Conservation (phyloP, 1,284 basidiomycete genomes). For the Apiotrichum laibachii region DNA sequence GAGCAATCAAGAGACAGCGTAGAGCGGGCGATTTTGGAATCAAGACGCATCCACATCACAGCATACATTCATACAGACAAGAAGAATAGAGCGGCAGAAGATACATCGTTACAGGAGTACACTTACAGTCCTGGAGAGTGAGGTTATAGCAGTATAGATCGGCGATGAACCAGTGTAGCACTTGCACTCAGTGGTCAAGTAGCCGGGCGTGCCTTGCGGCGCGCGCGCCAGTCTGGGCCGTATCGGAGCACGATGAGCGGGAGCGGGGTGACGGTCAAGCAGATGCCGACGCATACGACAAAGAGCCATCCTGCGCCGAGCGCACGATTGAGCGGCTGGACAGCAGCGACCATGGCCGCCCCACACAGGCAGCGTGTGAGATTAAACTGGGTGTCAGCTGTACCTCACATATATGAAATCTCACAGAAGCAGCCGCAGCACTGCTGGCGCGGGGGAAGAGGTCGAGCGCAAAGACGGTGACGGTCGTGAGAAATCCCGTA, state of each 20-base stretch:
- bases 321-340: slow-evolving; percentile 32
- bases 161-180: no score
- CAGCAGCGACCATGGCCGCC: slow-evolving; percentile 30
- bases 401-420: neutral
- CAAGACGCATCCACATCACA: no score
- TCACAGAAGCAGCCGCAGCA: slow-evolving; percentile 37
- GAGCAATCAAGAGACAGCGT: no score
- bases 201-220: neutral
- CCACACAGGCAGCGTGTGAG: slow-evolving; percentile 40
- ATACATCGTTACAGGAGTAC: no score
- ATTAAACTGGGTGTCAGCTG: slow-evolving; percentile 31
- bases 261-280: slow-evolving; percentile 29
- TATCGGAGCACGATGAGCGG: slow-evolving; percentile 24
- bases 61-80: no score
- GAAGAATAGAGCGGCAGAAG: no score
- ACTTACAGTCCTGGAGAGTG: no score
- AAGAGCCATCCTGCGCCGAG: slow-evolving; percentile 50
- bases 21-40: no score
- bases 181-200: neutral
- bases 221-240: slow-evolving; percentile 22
- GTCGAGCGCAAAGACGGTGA: slow-evolving; percentile 36
- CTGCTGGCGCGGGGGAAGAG: slow-evolving; percentile 36
- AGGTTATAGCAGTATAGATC: no score
- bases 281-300: slow-evolving; percentile 42
- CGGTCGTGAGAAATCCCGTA: slow-evolving; percentile 27